Evolutionary conservation across 257 asterid genomes (phyloP), one percentile per base, ranked within the genome.

Genomic region (Solanum pinnatisectum): DNA sequence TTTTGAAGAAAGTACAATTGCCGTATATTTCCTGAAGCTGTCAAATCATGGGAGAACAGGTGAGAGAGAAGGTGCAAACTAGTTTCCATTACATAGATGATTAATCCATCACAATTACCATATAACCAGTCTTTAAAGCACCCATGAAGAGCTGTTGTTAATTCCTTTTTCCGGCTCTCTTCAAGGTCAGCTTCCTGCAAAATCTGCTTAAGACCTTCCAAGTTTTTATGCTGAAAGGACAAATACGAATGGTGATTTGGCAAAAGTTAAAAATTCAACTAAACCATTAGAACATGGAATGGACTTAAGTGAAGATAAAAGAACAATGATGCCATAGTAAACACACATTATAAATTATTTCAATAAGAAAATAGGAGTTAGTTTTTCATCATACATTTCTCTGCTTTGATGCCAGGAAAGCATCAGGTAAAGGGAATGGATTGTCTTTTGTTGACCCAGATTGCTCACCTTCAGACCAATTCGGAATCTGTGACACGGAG

Each of bases 11-110:
- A 96, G 92, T 95, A 95, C 60, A 96, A 98, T 90, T 96, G 98
- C 86, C 98, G 93, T 87, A 96, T 93, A 90, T 96, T 96, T 83
- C 98, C 98, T n/a, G 98, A 95, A 68, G 99, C 98, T 96, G 98
- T 86, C 22, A 39, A 83, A 84, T 87, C 81, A 88, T 42, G 87
- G 76, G 89, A 72, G 72, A 37, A 84, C 44, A 42, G 44, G 56
- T 70, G 83, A 30, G 65, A 52, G 79, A 44, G 71, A 14, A 25
- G 82, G 30, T 39, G 88, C 37, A 67, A 70, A 22, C 59, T 49
- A 84, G 42, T 84, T 59, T 20, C 72, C 46, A 32, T 33, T 52
- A 49, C 44, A 84, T 25, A 39, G 35, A 30, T 30, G 46, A 14
- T 44, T 84, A 30, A 59, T n/a, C 20, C 25, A 15, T 35, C 68